Percentiles rank a stretch among this genome's conserved stretches.
Conservation (phyloP, 192 early-diverging fungal species). For the Coemansia sp. region DNA sequence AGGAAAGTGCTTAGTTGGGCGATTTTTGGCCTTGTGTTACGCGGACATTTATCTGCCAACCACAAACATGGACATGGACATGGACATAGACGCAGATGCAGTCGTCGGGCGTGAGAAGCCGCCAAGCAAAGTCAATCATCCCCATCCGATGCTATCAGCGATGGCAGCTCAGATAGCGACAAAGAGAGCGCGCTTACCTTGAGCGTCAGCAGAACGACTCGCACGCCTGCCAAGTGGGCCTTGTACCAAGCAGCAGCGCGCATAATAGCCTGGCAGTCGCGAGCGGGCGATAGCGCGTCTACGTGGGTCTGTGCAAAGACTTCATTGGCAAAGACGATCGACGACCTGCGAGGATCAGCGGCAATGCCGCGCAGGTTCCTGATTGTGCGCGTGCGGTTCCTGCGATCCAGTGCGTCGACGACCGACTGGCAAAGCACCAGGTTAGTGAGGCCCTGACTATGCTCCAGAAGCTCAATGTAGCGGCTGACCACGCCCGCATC, state of each 20-base stretch:
- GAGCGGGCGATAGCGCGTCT: constrained; percentile 4
- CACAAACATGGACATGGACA: not conserved
- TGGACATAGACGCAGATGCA: no score
- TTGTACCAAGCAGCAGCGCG: constrained; percentile 64
- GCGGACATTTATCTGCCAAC: not conserved
- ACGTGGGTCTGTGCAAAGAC: constrained; percentile 58
- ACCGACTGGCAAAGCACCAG: constrained; percentile 73
- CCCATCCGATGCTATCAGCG: constrained; percentile 17
- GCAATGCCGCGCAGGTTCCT: constrained; percentile 64
- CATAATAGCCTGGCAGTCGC: constrained; percentile 63
- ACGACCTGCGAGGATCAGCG: constrained; percentile 58
- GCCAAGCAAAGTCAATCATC: constrained; percentile 1
- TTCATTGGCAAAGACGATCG: constrained; percentile 73
- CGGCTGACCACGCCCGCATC: constrained; percentile 54
- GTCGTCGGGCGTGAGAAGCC: no score
- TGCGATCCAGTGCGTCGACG: constrained; percentile 60
- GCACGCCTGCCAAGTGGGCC: constrained; percentile 52
- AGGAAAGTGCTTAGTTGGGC: not conserved
- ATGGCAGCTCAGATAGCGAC: constrained; percentile 20
- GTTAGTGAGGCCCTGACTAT: constrained; percentile 61
- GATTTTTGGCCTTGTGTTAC: not conserved
- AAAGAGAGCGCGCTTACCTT: constrained; percentile 3
- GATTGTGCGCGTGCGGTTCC: constrained; percentile 66
- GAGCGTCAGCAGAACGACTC: constrained; percentile 25
- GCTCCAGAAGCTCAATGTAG: constrained; percentile 74